Evolutionary conservation across 2,329 filamentous ascomycete genomes (phyloP).

Genomic region (Meredithiella fracta): DNA sequence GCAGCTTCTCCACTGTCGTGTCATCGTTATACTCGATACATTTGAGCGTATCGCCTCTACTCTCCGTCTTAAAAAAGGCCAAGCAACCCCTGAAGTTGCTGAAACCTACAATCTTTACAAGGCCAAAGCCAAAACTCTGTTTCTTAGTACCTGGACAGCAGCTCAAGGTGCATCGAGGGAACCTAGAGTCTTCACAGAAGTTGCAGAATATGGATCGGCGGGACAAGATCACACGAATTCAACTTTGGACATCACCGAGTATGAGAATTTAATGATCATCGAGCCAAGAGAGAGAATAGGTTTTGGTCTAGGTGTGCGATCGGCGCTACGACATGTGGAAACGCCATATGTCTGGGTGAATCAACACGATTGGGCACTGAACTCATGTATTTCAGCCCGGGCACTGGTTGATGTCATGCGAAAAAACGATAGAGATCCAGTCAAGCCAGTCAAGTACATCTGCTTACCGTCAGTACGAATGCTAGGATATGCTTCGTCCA

Average conservation of each 20-base stretch:
- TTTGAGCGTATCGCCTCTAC: constrained; percentile 30
- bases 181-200: constrained; percentile 15
- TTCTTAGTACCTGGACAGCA: constrained; percentile 17
- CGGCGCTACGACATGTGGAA: constrained; percentile 28
- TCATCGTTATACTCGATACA: constrained; percentile 36
- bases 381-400: constrained; percentile 28
- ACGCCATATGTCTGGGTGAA: constrained; percentile 41
- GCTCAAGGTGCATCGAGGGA: neutral
- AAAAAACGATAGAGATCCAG: constrained; percentile 19
- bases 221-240: constrained; percentile 20
- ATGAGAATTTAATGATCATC: constrained; percentile 29
- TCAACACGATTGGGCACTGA: constrained; percentile 39
- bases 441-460: constrained; percentile 32
- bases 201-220: constrained; percentile 33
- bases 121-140: constrained; percentile 28
- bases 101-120: constrained; percentile 29
- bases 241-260: constrained; percentile 23
- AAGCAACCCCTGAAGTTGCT: constrained; percentile 31
- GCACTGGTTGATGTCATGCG: constrained; percentile 32
- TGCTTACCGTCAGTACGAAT: constrained; percentile 36
- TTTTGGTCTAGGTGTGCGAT: constrained; percentile 37
- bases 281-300: constrained; percentile 32
- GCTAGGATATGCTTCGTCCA: constrained; percentile 32
- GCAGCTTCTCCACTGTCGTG: constrained; percentile 25
- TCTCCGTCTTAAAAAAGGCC: constrained; percentile 36